Evolutionary conservation across 768 basidiomycete genomes (phyloP).

Genomic region (Agaricus subrufescens): DNA sequence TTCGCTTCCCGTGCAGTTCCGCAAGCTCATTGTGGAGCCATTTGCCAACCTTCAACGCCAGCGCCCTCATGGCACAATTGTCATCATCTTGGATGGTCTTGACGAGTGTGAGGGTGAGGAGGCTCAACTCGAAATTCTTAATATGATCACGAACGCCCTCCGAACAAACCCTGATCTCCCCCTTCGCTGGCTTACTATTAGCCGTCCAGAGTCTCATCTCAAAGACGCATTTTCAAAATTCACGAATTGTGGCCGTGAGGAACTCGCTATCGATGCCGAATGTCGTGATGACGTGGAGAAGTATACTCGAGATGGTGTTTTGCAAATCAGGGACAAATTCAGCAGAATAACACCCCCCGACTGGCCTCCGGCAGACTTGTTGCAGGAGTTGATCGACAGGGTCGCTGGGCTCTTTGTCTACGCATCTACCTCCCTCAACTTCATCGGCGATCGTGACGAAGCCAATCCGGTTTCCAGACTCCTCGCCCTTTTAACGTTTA

Average conservation of each 20-base stretch:
- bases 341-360: not conserved
- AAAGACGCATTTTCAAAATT: not conserved
- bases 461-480: not conserved
- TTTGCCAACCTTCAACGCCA: not conserved
- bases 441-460: not conserved
- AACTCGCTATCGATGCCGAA: not conserved
- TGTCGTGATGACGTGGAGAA: not conserved
- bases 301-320: not conserved
- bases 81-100: too few species aligned
- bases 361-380: not conserved
- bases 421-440: not conserved
- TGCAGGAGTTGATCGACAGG: not conserved
- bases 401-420: not conserved
- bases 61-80: too few species aligned
- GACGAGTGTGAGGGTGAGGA: too few species aligned
- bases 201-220: conserved; percentile 1
- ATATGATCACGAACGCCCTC: not conserved
- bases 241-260: not conserved
- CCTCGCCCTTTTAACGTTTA: not conserved
- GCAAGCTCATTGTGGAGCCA: conserved; percentile 4
- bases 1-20: not conserved
- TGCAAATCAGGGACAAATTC: not conserved
- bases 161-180: not conserved
- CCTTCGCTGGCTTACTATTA: not conserved
- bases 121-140: not conserved